Percentiles rank a stretch among this genome's conserved stretches.
Conservation (phyloP, 2,329 filamentous ascomycete genomes). For the Coniochaeta prunicola region DNA sequence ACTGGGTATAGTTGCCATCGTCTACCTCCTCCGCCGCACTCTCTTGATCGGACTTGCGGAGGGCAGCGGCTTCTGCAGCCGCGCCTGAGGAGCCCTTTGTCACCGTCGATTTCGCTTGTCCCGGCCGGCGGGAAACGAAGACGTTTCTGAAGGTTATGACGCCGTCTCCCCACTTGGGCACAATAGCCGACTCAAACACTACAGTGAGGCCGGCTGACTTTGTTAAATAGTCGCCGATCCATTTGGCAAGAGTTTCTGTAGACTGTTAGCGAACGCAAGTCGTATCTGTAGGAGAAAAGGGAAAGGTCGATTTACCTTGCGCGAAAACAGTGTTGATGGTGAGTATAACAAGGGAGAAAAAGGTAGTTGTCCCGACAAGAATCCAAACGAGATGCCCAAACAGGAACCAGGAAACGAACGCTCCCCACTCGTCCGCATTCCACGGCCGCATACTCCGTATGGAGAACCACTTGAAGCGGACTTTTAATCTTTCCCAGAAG, state of each 20-base stretch:
- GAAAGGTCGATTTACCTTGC: constrained; percentile 53
- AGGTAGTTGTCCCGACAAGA: constrained; percentile 93
- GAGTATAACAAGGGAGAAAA: constrained; percentile 86
- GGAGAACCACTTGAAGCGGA: constrained; percentile 96
- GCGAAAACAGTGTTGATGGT: constrained; percentile 94
- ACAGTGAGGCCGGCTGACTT: constrained; percentile 89
- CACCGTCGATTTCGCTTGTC: constrained; percentile 73
- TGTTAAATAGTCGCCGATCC: constrained; percentile 93
- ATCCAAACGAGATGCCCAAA: constrained; percentile 93
- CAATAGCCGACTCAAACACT: constrained; percentile 95
- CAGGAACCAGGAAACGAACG: constrained; percentile 91
- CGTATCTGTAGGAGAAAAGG: not conserved
- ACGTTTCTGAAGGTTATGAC: constrained; percentile 97
- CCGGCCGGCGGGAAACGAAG: constrained; percentile 85
- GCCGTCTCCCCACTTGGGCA: constrained; percentile 89
- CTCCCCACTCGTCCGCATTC: constrained; percentile 93
- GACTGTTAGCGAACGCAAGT: constrained; percentile 10
- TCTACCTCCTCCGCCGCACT: constrained; percentile 50
- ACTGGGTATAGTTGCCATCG: constrained; percentile 96
- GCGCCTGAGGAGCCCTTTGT: constrained; percentile 84
- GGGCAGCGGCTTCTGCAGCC: constrained; percentile 79
- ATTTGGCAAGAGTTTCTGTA: constrained; percentile 80
- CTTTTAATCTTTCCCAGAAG: constrained; percentile 83
- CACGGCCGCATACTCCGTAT: constrained; percentile 91
- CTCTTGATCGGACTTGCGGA: constrained; percentile 46